Base-by-base conservation (phyloP, 202 grass and related monocot species). In the Alloteropsis angusta region DNA sequence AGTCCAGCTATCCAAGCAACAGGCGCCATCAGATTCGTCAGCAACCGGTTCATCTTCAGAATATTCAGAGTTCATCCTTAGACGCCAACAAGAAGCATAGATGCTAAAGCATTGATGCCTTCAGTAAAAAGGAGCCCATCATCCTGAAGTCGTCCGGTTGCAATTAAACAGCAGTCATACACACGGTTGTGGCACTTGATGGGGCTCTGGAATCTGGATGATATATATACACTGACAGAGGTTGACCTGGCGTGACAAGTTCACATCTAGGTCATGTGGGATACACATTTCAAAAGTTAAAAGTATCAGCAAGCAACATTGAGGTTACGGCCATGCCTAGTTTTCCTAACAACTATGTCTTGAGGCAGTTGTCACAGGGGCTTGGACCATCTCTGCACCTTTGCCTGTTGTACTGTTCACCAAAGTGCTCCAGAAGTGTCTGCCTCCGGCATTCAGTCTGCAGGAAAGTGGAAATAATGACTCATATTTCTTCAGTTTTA, bases 291-390 rank as follows among this genome's bases (percentile, higher is more conserved):
- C 23, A 49, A 2, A 70, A 49, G 7, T 32, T 34, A 3, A 30
- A 16, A 47, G 41, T 9, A 47, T 30, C 3, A n/a, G 25, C 43
- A 71, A 19, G 4, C 16, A 34, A 34, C 16, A 70, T 48, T 14
- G 14, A 13, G 8, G 1, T 18, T 32, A n/a, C 11, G 3, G 44
- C 0, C 25, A 48, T 32, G 58, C 25, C 58, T 62, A 32, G 0
- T 50, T 18, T 49, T 50, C 14, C 44, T 1, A n/a, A 32, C n/a
- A 70, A 32, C 44, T 71, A 70, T 50, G 68, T 19, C 68, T 94
- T 94, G 17, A 84, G 52, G 44, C 95, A 97, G 82, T 94, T 94
- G 75, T 97, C 95, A 68, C 91, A 97, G 46, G 95, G 91, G 68
- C 87, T 90, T 44, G 85, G 89, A 3, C 95, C 85, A 35, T 77